Base-by-base conservation (phyloP, 768 basidiomycete genomes). In the Tylopilus plumbeoviolaceoides region DNA sequence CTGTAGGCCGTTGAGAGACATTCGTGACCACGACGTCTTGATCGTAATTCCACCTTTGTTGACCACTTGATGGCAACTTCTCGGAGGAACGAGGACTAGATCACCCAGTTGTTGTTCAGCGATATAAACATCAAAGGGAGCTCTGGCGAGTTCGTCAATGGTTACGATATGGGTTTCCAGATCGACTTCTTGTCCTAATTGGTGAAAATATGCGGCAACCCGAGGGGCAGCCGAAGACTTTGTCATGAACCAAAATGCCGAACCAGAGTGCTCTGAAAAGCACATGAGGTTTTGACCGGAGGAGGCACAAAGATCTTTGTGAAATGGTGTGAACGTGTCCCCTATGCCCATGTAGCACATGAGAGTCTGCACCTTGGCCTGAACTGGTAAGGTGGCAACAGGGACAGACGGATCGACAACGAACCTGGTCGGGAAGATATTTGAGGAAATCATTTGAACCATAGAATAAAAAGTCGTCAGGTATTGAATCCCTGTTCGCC, bases 231-330 rank as follows among this genome's bases (percentile, higher is more conserved):
- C 78, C 0, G 79, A 74, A 25, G 81, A 75, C 54, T 77, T 72
- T 2, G 91, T 90, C 87, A 93, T 89, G 69, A 92, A 91, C 91
- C 90, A 92, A 63, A 83, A 89, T 1, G 89, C 84, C 1, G 84
- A 85, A 0, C 85, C 89, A 38, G 70, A 76, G 21, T 82, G 70
- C 63, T 89, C 87, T 0, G 90, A 81, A 64, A 87, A 86, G 61
- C 85, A 85, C 90, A 93, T 92, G 20, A 93, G 71, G 63, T 93
- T 93, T 50, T 92, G 90, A 10, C 91, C 90, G 7, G 86, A 85
- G 4, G 89, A 91, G 1, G 81, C 89, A 60, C 90, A 93, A 0
- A 85, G 76, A 68, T 93, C 90, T 64, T 91, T 92, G 63, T 93
- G 91, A 51, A 81, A 86, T 1, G 90, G 85, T 0, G 91, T 93